Percentiles rank a stretch among this genome's conserved stretches.
These are phyloP conservation scores for Medicago ruthenica DNA, from an alignment of 306 rosid genomes.

Conservation along the genomic window DNA sequence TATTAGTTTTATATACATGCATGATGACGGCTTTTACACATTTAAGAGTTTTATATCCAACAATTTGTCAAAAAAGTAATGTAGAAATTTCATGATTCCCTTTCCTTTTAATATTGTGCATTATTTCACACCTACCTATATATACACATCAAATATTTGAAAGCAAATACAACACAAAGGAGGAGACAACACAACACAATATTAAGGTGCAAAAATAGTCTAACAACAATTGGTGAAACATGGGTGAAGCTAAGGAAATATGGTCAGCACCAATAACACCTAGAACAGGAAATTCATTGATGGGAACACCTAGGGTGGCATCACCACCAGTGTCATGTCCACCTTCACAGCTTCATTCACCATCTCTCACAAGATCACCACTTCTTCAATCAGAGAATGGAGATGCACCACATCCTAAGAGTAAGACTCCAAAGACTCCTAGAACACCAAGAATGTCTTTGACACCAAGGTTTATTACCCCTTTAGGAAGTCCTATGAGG, in stretches of 20 bases:
- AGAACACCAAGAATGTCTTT: constrained; percentile 56
- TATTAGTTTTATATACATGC: neutral
- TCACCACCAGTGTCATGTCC: constrained; percentile 70
- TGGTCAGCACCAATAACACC: constrained; percentile 79
- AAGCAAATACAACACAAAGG: neutral
- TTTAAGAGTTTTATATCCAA: neutral
- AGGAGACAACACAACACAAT: neutral
- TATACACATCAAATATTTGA: constrained; percentile 8
- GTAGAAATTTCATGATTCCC: constrained; percentile 23
- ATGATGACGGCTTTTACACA: neutral
- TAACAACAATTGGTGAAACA: constrained; percentile 4
- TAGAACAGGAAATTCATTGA: constrained; percentile 38
- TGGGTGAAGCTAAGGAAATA: constrained; percentile 61
- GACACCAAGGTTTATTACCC: constrained; percentile 60
- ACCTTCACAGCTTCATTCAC: constrained; percentile 70
- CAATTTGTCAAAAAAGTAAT: constrained; percentile 23
- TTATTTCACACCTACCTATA: constrained; percentile 1
- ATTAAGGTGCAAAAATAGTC: neutral
- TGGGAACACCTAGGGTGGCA: constrained; percentile 42
- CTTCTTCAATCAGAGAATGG: constrained; percentile 51
- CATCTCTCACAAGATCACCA: constrained; percentile 60
- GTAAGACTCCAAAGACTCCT: constrained; percentile 39
- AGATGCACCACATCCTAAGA: constrained; percentile 38
- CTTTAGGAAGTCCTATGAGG: constrained; percentile 59
- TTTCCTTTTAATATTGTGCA: neutral